Percentiles rank a stretch among this genome's conserved stretches.
Conservation (phyloP, 2,329 filamentous ascomycete genomes). For the Neonectria magnoliae region DNA sequence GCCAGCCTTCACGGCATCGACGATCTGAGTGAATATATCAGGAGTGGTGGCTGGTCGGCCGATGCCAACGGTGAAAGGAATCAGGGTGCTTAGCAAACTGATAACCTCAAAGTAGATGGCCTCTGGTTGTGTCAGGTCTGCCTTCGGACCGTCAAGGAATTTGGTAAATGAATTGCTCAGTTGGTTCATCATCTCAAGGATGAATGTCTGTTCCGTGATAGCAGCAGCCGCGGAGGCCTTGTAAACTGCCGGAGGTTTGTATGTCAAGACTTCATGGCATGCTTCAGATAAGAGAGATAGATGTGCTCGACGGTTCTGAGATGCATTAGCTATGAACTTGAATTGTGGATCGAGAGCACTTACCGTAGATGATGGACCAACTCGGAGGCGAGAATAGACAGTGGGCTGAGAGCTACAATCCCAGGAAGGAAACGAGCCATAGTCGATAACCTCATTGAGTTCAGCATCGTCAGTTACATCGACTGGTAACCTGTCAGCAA, state of each 20-base stretch:
- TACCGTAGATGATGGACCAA: slow-evolving; percentile 64
- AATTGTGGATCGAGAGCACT: slow-evolving; percentile 24
- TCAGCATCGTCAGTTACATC: slow-evolving; percentile 52
- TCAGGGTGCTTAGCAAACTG: slow-evolving; percentile 51
- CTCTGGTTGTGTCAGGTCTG: slow-evolving; percentile 54
- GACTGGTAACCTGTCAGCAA: slow-evolving; percentile 45
- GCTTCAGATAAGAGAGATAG: slow-evolving; percentile 60
- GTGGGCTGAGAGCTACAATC: slow-evolving; percentile 51
- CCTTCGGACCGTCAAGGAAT: slow-evolving; percentile 47
- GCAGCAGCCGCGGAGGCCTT: slow-evolving; percentile 55
- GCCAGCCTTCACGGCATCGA: slow-evolving; percentile 38
- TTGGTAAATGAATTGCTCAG: slow-evolving; percentile 55
- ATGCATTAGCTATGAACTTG: slow-evolving; percentile 21
- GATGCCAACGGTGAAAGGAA: slow-evolving; percentile 44
- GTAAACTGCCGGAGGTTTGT: slow-evolving; percentile 61
- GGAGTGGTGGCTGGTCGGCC: slow-evolving; percentile 36
- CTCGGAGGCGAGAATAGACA: slow-evolving; percentile 56
- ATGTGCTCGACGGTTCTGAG: slow-evolving; percentile 60
- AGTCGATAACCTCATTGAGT: slow-evolving; percentile 60
- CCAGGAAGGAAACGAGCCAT: slow-evolving; percentile 62
- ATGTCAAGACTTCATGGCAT: slow-evolving; percentile 61
- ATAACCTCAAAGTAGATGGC: slow-evolving; percentile 56
- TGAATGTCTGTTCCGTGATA: slow-evolving; percentile 55
- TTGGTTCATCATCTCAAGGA: slow-evolving; percentile 54
- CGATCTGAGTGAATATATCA: slow-evolving; percentile 41